These are phyloP conservation scores for Macroventuria anomochaeta DNA, from an alignment of 2,329 filamentous ascomycete genomes.

Conservation along the genomic window DNA sequence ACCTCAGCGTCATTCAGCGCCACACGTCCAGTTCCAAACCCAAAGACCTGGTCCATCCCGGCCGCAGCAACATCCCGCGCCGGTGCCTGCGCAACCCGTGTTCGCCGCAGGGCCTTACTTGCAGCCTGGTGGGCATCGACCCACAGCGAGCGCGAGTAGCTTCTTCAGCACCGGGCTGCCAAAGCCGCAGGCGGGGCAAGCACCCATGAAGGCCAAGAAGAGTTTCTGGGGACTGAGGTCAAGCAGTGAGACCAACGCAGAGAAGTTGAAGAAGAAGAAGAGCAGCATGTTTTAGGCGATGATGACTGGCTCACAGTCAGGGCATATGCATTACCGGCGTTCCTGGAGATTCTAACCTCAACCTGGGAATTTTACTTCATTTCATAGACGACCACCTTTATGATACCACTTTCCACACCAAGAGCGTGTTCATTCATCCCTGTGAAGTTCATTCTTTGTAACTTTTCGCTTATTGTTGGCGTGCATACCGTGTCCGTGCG, in stretches of 20 bases:
- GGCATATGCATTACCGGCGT: slow-evolving; percentile 11
- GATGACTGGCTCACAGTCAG: neutral
- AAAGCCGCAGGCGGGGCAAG: slow-evolving; percentile 29
- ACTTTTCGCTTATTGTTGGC: neutral
- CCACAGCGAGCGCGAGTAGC: slow-evolving; percentile 41
- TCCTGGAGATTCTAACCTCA: slow-evolving; percentile 1
- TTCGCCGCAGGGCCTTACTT: slow-evolving; percentile 37
- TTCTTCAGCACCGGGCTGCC: slow-evolving; percentile 45
- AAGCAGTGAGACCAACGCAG: slow-evolving; percentile 37
- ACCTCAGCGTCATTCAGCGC: slow-evolving; percentile 32
- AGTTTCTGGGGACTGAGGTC: slow-evolving; percentile 48
- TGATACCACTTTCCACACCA: slow-evolving; percentile 7
- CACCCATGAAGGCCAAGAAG: slow-evolving; percentile 42
- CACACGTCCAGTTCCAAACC: slow-evolving; percentile 27
- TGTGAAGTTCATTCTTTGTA: neutral
- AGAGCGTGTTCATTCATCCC: neutral
- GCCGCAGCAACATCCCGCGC: slow-evolving; percentile 24
- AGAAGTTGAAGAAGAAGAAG: slow-evolving; percentile 52
- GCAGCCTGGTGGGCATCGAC: slow-evolving; percentile 36
- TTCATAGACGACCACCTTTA: neutral
- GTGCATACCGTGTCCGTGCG: no score
- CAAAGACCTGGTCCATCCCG: slow-evolving; percentile 20
- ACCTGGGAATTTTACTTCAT: neutral
- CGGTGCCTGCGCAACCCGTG: slow-evolving; percentile 26
- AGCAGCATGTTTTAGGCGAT: slow-evolving; percentile 52